Percentiles rank a stretch among this genome's conserved stretches.
phyloP scores from a whole-genome alignment of 768 basidiomycete genomes.

The Suillus brevipes region DNA sequence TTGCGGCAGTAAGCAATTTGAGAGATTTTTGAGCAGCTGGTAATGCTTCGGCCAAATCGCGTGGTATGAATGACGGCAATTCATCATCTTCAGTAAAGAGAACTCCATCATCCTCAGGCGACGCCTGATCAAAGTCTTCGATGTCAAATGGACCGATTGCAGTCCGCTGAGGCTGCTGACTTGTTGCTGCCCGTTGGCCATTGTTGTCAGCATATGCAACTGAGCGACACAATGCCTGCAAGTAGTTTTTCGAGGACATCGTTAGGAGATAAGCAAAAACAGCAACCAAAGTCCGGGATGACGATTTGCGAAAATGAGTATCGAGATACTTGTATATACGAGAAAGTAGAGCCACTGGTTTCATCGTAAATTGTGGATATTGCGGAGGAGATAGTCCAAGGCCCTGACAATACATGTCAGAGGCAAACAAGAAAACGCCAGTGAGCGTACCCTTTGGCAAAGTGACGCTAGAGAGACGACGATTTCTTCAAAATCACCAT shows the following conservation, averaged over 20 bases:
- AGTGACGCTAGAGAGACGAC: constrained; percentile 54
- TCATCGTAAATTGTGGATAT: constrained; percentile 45
- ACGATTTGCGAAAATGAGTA: constrained; percentile 52
- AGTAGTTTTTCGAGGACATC: constrained; percentile 59
- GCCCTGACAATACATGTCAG: constrained; percentile 23
- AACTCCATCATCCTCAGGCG: constrained; percentile 40
- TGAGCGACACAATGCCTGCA: constrained; percentile 55
- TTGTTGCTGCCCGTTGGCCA: constrained; percentile 29
- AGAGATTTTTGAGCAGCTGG: constrained; percentile 71
- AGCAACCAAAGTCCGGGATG: constrained; percentile 48
- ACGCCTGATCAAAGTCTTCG: constrained; percentile 39
- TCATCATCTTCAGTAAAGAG: constrained; percentile 37
- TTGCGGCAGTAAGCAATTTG: constrained; percentile 59
- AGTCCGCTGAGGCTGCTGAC: constrained; percentile 18
- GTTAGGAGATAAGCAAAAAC: constrained; percentile 70
- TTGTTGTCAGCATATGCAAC: constrained; percentile 48
- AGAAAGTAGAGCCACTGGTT: constrained; percentile 55
- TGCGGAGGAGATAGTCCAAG: constrained; percentile 33
- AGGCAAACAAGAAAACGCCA: neutral
- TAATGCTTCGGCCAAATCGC: constrained; percentile 49
- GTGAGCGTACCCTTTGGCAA: constrained; percentile 55
- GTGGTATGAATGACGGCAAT: constrained; percentile 68
- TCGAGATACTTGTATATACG: constrained; percentile 59
- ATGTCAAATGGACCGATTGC: constrained; percentile 23
- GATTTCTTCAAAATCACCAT: constrained; percentile 49